Evolutionary conservation across 2,329 filamentous ascomycete genomes (phyloP).

Genomic region (Lizonia empirigonia): DNA sequence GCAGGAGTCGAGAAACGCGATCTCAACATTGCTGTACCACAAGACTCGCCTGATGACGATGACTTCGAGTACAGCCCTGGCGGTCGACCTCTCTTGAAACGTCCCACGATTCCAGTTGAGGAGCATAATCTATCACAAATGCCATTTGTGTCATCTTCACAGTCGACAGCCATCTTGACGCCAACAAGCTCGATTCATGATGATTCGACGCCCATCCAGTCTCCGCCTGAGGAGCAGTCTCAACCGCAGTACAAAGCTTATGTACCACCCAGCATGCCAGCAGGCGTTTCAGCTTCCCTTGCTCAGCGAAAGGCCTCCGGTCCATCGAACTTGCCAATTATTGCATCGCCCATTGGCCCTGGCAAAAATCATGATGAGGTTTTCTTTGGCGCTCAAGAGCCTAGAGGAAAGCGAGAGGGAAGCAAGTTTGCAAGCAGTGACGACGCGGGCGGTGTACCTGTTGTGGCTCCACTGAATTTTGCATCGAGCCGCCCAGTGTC

Average conservation of each 20-base stretch:
- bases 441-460: constrained; percentile 22
- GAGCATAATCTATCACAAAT: constrained; percentile 23
- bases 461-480: constrained; percentile 37
- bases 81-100: constrained; percentile 55
- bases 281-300: constrained; percentile 16
- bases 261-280: constrained; percentile 28
- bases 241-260: constrained; percentile 44
- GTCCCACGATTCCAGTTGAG: constrained; percentile 7
- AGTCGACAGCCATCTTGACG: constrained; percentile 41
- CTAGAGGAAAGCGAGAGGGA: constrained; percentile 16
- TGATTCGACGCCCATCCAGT: constrained; percentile 40
- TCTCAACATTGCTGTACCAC: constrained; percentile 24
- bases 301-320: constrained; percentile 34
- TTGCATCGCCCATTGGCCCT: constrained; percentile 10
- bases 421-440: constrained; percentile 28
- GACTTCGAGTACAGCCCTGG: constrained; percentile 58
- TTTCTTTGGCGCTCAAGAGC: constrained; percentile 37
- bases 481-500: constrained; percentile 24
- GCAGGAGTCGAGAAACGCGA: constrained; percentile 18
- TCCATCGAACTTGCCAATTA: constrained; percentile 19
- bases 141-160: constrained; percentile 28
- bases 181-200: constrained; percentile 45
- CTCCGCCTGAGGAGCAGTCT: constrained; percentile 32
- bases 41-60: constrained; percentile 18
- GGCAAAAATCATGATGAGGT: constrained; percentile 41